Evolutionary conservation across 495 filamentous ascomycete species (phyloP).

Genomic region (Saxophila tyrrhenica): DNA sequence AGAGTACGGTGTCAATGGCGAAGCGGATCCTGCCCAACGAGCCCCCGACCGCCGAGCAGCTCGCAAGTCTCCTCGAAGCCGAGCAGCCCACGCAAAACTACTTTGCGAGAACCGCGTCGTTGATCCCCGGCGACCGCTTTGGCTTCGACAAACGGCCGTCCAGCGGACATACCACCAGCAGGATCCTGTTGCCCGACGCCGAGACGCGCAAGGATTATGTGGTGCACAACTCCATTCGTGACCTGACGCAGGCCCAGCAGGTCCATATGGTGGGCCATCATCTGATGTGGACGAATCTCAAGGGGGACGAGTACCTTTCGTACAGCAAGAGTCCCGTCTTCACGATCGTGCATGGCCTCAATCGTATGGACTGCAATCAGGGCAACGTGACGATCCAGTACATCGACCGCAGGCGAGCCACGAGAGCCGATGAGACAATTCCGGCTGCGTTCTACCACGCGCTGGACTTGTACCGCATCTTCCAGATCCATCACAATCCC

Average conservation of each 20-base stretch:
- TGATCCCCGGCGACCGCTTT: background rate
- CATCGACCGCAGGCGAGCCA: background rate
- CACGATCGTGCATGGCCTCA: background rate
- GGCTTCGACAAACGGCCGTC: background rate
- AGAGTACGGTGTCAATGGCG: too few species aligned
- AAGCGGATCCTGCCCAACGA: background rate
- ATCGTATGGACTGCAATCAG: background rate
- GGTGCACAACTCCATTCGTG: background rate
- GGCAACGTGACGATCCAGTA: background rate
- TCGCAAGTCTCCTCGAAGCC: background rate
- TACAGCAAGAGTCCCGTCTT: background rate
- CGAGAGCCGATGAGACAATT: background rate
- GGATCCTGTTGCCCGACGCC: background rate
- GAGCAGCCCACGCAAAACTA: background rate
- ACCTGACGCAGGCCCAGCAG: background rate
- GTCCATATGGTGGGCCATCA: background rate
- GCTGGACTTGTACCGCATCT: background rate
- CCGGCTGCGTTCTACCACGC: background rate
- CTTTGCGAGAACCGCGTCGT: background rate
- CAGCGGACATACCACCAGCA: background rate
- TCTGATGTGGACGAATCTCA: background rate
- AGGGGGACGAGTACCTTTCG: conserved; percentile 1
- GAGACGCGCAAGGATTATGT: background rate
- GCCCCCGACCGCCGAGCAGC: background rate
- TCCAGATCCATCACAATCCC: background rate